Evolutionary conservation across 1,284 basidiomycete genomes (phyloP).

Genomic region (Fomitopsis schrenkii): DNA sequence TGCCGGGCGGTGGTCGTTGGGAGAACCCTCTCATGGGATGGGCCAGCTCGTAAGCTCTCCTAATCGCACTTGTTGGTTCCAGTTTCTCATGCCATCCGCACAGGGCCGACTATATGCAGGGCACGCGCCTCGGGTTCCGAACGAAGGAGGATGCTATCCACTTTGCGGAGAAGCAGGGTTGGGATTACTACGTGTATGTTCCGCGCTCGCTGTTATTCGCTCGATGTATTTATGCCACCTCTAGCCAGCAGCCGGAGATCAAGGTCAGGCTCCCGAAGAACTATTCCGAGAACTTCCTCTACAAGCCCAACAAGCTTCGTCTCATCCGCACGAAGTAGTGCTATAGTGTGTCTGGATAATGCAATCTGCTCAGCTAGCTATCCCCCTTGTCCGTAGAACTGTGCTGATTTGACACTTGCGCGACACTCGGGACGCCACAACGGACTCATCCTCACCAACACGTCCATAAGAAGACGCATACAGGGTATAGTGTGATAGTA

Average conservation of each 20-base stretch:
- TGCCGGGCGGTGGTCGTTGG: conserved; percentile 90
- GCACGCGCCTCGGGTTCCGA: conserved; percentile 82
- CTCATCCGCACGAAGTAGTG: conserved; percentile 90
- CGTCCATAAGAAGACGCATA: not conserved
- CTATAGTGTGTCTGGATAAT: not conserved
- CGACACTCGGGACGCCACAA: too few species aligned
- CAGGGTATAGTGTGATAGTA: not conserved
- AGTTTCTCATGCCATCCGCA: not conserved
- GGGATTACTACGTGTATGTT: conserved; percentile 75
- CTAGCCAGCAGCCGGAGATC: conserved; percentile 64
- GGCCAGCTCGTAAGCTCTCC: conserved; percentile 77
- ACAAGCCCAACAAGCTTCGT: conserved; percentile 79
- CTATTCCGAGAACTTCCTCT: conserved; percentile 89
- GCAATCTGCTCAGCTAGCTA: not conserved
- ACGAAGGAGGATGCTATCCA: conserved; percentile 91
- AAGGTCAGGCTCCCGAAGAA: conserved; percentile 87
- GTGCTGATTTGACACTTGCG: too few species aligned
- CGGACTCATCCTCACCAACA: not conserved
- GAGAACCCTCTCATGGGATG: conserved; percentile 99
- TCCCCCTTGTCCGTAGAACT: too few species aligned
- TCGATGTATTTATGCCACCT: conserved; percentile 15
- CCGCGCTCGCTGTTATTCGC: conserved; percentile 6
- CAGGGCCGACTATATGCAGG: conserved; percentile 98
- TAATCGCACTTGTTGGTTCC: not conserved
- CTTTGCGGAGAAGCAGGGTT: conserved; percentile 94